These are phyloP conservation scores for Viridothelium virens DNA, from an alignment of 495 filamentous ascomycete species.

Conservation along the genomic window DNA sequence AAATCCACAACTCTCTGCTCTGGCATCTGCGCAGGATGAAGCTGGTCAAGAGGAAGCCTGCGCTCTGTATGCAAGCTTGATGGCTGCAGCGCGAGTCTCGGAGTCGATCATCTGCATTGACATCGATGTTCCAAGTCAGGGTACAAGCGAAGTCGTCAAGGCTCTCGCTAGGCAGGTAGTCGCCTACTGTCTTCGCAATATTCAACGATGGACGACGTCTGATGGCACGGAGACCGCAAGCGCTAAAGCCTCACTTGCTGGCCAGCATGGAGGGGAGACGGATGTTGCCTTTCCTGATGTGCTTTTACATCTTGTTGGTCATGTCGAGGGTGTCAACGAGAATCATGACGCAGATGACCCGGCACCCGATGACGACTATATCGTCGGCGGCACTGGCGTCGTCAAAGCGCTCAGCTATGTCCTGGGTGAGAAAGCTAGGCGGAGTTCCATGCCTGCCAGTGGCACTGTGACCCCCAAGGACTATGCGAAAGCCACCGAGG, in stretches of 20 bases:
- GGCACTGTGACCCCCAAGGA: slow-evolving; percentile 49
- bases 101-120: slow-evolving; percentile 80
- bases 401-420: slow-evolving; percentile 85
- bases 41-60: slow-evolving; percentile 82
- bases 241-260: slow-evolving; percentile 40
- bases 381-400: slow-evolving; percentile 90
- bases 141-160: slow-evolving; percentile 81
- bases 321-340: slow-evolving; percentile 44
- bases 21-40: slow-evolving; percentile 63
- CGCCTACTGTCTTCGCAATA: slow-evolving; percentile 84
- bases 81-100: slow-evolving; percentile 80
- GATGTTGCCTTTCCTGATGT: slow-evolving; percentile 54
- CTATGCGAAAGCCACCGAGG: slow-evolving; percentile 38
- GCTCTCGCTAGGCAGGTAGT: slow-evolving; percentile 88
- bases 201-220: slow-evolving; percentile 55
- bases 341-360: slow-evolving; percentile 59
- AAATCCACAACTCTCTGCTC: slow-evolving; percentile 60
- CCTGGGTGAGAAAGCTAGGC: slow-evolving; percentile 61
- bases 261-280: slow-evolving; percentile 36
- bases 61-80: slow-evolving; percentile 84
- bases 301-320: slow-evolving; percentile 56
- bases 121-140: slow-evolving; percentile 72
- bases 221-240: slow-evolving; percentile 34
- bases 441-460: slow-evolving; percentile 35
- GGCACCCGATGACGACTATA: slow-evolving; percentile 86